phyloP scores from a whole-genome alignment of 208 protist species.

The Acanthamoeba healyi region DNA sequence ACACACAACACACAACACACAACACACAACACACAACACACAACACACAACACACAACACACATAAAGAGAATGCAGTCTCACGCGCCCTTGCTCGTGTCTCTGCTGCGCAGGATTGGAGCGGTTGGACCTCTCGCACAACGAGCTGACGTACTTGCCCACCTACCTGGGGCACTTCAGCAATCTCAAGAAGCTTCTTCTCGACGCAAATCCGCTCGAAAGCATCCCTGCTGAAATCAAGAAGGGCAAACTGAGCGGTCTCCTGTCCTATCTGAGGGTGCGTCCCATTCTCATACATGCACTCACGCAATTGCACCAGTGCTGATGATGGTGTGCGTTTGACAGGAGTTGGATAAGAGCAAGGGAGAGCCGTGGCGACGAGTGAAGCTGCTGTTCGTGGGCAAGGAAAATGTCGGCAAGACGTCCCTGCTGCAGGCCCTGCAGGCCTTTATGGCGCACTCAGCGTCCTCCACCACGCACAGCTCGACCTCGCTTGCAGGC shows the following conservation, averaged over 20 bases:
- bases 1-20: no score
- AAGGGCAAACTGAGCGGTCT: constrained; percentile 24
- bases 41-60: no score
- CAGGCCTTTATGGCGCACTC: constrained; percentile 62
- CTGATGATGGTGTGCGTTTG: neutral
- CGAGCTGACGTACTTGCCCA: constrained; percentile 54
- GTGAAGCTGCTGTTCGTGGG: constrained; percentile 68
- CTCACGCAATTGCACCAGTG: neutral
- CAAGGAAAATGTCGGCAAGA: constrained; percentile 65
- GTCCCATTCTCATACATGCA: neutral
- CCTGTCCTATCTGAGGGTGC: constrained; percentile 54
- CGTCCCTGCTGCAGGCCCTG: constrained; percentile 21
- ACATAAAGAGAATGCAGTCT: no score
- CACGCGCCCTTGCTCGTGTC: neutral
- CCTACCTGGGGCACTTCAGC: constrained; percentile 46
- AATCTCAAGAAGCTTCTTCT: constrained; percentile 53
- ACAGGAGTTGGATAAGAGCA: constrained; percentile 64
- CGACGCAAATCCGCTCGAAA: constrained; percentile 56
- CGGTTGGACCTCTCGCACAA: constrained; percentile 52
- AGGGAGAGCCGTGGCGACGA: constrained; percentile 54
- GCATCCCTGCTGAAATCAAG: constrained; percentile 42
- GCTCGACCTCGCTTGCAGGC: neutral
- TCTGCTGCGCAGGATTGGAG: neutral
- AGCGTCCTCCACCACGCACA: neutral
- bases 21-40: no score